Base-by-base conservation (phyloP, 805 yeast genomes). In the Starmerella gropengiesseri region DNA sequence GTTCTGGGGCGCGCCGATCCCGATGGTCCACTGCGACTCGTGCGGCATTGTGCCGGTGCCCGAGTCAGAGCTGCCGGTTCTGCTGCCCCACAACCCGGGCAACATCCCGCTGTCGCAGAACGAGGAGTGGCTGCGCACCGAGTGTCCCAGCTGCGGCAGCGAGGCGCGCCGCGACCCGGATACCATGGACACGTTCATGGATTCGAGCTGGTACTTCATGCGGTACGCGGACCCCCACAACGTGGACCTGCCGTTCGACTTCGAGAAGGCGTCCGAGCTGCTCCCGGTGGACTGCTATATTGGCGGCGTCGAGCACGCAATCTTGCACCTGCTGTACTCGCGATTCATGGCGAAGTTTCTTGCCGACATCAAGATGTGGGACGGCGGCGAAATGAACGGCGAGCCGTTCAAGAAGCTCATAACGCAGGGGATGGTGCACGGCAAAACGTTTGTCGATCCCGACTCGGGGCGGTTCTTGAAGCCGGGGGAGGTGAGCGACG, bases 1-100 rank as follows among this genome's bases (percentile, higher is more conserved):
- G 46, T 89, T 81, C 61, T 91, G 98, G 98, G 98, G 98, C 20
- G 91, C 96, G 0, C 98, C 98, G 2, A 91, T 91, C 42, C 98
- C 98, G 5, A 85, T 91, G 16, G 70, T 91, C 21, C 91, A 91
- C 56, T 91, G 98, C 64, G 71, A 69, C 50, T 60, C 22, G 2
- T 91, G 98, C 68, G 98, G 98, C 1, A 64, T 78, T 0, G 95
- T 89, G 1, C 82, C 97, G 0, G 97, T 91, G 16, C 96, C 96
- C 0, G 94, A 82, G 31, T 65, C 73, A 2, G 78, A 87, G 21
- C 67, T 91, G 14, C 98, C 98, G 0, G 95, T 91, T 0, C 34
- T 67, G 28, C 70, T 91, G 27, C 97, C 97, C 0, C 69, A 70
- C 11, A 54, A 56, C 29, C 30, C 41, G 26, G 41, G 44, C 12